Percentiles rank a stretch among this genome's conserved stretches.
These are phyloP conservation scores for Pseudodiploospora longispora DNA, from an alignment of 2,329 filamentous ascomycete genomes.

Conservation along the genomic window DNA sequence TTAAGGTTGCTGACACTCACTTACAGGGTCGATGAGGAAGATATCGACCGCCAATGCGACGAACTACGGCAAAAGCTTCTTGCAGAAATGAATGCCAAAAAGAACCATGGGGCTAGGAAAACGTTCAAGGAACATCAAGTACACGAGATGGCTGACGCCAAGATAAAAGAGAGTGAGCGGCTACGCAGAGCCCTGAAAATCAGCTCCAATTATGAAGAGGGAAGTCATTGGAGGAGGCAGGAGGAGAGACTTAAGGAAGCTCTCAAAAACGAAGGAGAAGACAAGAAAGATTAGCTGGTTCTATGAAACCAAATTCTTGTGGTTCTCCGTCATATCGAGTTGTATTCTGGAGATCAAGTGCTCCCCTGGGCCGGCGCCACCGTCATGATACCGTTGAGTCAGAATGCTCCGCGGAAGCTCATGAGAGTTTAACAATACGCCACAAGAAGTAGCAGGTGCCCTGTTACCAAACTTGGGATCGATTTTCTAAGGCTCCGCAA, in stretches of 20 bases:
- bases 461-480: too few species aligned
- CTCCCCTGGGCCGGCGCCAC: too few species aligned
- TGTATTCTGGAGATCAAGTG: too few species aligned
- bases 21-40: slow-evolving; percentile 69
- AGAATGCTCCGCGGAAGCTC: too few species aligned
- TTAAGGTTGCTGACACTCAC: slow-evolving; percentile 9
- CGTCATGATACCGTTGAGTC: too few species aligned
- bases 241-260: slow-evolving; percentile 56
- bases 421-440: too few species aligned
- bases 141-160: slow-evolving; percentile 91
- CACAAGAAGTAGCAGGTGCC: too few species aligned
- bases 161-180: slow-evolving; percentile 90
- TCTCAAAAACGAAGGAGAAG: slow-evolving; percentile 28
- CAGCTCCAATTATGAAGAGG: slow-evolving; percentile 76
- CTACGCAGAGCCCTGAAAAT: slow-evolving; percentile 82
- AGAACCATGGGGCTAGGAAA: slow-evolving; percentile 27
- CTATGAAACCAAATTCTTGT: neutral
- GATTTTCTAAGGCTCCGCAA: too few species aligned
- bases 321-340: too few species aligned
- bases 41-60: slow-evolving; percentile 63
- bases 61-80: slow-evolving; percentile 33
- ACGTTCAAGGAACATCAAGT: slow-evolving; percentile 87
- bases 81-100: slow-evolving; percentile 28
- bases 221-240: slow-evolving; percentile 76
- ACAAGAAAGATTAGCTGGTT: slow-evolving; percentile 13